Base-by-base conservation (phyloP, 208 protist genomes). In the Angomonas desouzai region DNA sequence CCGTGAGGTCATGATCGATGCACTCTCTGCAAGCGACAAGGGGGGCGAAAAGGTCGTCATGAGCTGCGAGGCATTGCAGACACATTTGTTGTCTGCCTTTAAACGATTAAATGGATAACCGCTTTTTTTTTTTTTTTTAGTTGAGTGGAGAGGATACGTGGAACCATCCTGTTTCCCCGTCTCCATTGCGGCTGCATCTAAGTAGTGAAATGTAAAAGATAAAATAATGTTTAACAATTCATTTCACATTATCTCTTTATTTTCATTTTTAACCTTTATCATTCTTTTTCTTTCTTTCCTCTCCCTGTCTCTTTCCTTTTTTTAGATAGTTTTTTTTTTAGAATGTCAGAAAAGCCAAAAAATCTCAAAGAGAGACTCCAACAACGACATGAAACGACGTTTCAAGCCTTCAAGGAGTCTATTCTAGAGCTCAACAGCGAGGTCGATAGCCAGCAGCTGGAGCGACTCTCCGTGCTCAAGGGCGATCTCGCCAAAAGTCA, bases 391-490 rank as follows among this genome's bases (percentile, higher is more conserved):
- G 67, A 83, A 4, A 68, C 75, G 7, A 61, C 74, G 11, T 73
- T 91, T 22, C 43, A 45, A 3, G 40, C 47, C 16, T 94, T 90
- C 51, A 79, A 81, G 48, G 59, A 65, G 0, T 56, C 28, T 45
- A 69, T 85, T 1, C 64, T 58, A 2, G 47, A 62, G n/a, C 76
- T 79, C 56, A 88, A 89, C 64, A 66, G 49, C 25, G 68, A 72
- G 23, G 67, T 86, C 6, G 83, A 95, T 48, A 53, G 36, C 36
- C 59, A 64, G 18, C 88, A 94, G 61, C 66, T 77, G 28, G 48
- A 79, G 40, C 66, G 78, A 25, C 48, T 90, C 1, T 55, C 47
- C 22, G 36, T 28, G 30, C 70, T 94, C 27, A 87, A 94, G 61
- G 23, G 40, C 0, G 40, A 45, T 18, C 60, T 94, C 20, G 62